These are phyloP conservation scores for Aspergillus versicolor DNA, from an alignment of 2,329 filamentous ascomycete species.

Conservation along the genomic window DNA sequence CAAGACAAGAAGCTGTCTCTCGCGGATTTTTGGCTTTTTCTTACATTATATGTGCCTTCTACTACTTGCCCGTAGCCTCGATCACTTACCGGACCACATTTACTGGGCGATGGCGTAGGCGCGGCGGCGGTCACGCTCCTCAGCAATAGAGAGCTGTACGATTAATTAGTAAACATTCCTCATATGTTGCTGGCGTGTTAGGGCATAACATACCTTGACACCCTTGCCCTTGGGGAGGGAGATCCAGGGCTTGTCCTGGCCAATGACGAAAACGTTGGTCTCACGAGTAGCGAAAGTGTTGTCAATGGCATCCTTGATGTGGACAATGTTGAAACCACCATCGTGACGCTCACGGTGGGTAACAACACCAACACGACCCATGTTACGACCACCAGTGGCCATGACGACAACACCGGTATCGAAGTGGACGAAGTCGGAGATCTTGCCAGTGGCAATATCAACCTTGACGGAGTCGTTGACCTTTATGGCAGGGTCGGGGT, in stretches of 20 bases:
- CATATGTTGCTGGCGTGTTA: neutral
- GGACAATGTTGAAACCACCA: constrained; percentile 99
- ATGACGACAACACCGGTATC: constrained; percentile 98
- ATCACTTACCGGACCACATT: constrained; percentile 29
- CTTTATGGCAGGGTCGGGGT: constrained; percentile 97
- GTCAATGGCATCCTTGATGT: constrained; percentile 99
- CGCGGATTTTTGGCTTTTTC: constrained; percentile 26
- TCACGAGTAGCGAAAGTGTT: constrained; percentile 99
- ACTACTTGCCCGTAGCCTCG: constrained; percentile 20
- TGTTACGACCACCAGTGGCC: constrained; percentile 99
- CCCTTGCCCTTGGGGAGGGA: constrained; percentile 99
- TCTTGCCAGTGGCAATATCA: constrained; percentile 94
- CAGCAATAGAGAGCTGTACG: constrained; percentile 80
- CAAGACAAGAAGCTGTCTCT: constrained; percentile 39
- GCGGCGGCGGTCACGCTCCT: constrained; percentile 98
- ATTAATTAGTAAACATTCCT: constrained; percentile 20
- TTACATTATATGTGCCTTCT: constrained; percentile 22
- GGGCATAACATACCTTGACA: constrained; percentile 68
- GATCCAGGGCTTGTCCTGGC: constrained; percentile 98
- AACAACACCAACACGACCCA: constrained; percentile 99
- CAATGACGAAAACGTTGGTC: constrained; percentile 99
- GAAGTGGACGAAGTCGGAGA: constrained; percentile 97
- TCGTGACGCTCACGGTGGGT: constrained; percentile 99
- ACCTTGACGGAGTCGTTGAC: constrained; percentile 99
- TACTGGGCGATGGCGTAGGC: constrained; percentile 61